Conservation (phyloP, 352 stramenopile species). For the Pythium rhizo-oryzae region DNA sequence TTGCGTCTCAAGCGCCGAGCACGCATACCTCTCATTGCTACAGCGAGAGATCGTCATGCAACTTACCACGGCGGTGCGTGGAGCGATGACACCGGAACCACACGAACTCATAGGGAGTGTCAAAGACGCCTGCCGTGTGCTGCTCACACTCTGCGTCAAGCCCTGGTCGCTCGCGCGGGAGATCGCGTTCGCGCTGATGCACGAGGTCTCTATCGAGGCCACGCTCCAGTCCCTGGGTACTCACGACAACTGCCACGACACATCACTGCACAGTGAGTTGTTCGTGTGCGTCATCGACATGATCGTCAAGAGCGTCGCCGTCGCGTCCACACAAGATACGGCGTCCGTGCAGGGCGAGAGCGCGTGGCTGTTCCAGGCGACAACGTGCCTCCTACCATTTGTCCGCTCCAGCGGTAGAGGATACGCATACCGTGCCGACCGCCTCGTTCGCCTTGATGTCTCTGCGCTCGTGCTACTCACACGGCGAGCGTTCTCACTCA, state of each 20-base stretch:
- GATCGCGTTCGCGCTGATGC: slow-evolving; percentile 48
- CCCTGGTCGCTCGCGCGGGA: slow-evolving; percentile 34
- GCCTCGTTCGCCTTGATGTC: not conserved
- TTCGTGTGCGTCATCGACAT: slow-evolving; percentile 54
- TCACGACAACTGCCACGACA: no score
- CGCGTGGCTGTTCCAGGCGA: not conserved
- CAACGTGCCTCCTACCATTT: not conserved
- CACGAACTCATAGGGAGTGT: not conserved
- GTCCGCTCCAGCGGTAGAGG: not conserved
- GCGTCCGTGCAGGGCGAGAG: not conserved
- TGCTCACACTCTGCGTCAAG: slow-evolving; percentile 49
- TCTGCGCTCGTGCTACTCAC: slow-evolving; percentile 1
- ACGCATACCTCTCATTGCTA: not conserved
- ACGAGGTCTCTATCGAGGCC: slow-evolving; percentile 22
- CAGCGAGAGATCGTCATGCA: not conserved
- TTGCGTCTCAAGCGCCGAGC: slow-evolving; percentile 25
- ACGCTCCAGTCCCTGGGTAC: not conserved
- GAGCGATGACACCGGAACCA: no score
- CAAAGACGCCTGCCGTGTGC: not conserved
- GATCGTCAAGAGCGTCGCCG: slow-evolving; percentile 44
- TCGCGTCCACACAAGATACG: slow-evolving; percentile 31
- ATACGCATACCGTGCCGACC: slow-evolving; percentile 10
- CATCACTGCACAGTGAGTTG: slow-evolving; percentile 29
- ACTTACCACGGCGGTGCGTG: not conserved
- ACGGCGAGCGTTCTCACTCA: not conserved